Evolutionary conservation across 352 stramenopile genomes (phyloP).

Genomic region (Pythium phragmiticola): DNA sequence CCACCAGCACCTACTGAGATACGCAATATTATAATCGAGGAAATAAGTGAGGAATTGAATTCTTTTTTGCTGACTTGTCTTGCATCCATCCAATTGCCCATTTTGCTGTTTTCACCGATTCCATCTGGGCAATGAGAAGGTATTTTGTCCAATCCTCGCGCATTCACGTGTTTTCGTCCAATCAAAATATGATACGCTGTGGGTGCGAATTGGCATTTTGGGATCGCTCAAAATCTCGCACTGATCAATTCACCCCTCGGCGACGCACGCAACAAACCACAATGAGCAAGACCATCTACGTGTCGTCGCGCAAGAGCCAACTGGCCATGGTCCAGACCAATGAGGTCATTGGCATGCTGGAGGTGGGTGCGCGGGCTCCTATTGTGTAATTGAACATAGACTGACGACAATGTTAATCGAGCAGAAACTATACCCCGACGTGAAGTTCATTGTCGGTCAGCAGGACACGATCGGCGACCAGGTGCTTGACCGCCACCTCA

Average conservation of each 20-base stretch:
- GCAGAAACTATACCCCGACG: constrained; percentile 51
- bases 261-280: background rate
- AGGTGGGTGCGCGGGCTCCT: constrained; percentile 28
- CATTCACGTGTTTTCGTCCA: no score
- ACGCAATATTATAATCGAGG: background rate
- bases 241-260: background rate
- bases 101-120: constrained; percentile 11
- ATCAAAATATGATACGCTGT: no score
- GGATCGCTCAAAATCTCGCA: background rate
- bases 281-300: constrained; percentile 63
- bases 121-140: background rate
- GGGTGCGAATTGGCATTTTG: background rate
- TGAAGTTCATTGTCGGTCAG: constrained; percentile 77
- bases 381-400: background rate
- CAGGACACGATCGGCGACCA: constrained; percentile 84
- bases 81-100: background rate
- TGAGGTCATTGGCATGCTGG: constrained; percentile 79
- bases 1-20: background rate
- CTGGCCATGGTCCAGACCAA: constrained; percentile 88
- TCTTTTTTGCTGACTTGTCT: background rate
- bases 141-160: background rate
- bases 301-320: constrained; percentile 86
- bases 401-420: background rate
- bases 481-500: constrained; percentile 73
- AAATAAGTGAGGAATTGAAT: background rate